These are phyloP conservation scores for Striga asiatica DNA, from an alignment of 257 asterid genomes.

Conservation along the genomic window DNA sequence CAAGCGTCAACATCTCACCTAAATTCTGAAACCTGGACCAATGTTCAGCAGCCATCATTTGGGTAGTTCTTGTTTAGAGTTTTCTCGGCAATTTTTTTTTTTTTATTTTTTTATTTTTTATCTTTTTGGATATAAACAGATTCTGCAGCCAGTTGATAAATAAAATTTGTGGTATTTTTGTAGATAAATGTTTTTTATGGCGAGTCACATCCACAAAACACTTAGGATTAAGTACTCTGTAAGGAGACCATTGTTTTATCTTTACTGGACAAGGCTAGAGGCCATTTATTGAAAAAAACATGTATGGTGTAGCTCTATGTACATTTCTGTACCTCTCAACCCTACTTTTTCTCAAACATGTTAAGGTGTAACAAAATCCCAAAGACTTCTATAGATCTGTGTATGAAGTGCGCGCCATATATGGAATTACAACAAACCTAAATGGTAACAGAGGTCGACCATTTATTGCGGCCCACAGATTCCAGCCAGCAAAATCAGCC, in stretches of 20 bases:
- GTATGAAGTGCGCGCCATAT: neutral
- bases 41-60: neutral
- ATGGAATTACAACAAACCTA: slow-evolving; percentile 38
- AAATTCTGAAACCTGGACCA: slow-evolving; percentile 68
- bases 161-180: neutral
- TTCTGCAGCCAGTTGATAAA: neutral
- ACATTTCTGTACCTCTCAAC: neutral
- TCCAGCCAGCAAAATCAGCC: slow-evolving; percentile 98
- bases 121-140: no score
- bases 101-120: no score
- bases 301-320: neutral
- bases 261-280: neutral
- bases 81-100: neutral
- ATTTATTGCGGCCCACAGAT: slow-evolving; percentile 96
- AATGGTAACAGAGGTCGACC: slow-evolving; percentile 82
- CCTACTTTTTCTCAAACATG: neutral
- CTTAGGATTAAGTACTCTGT: neutral
- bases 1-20: slow-evolving; percentile 99
- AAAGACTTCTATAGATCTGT: neutral
- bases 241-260: neutral
- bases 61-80: neutral
- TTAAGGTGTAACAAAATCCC: neutral
- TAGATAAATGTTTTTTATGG: neutral
- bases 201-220: neutral
- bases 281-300: neutral